Evolutionary conservation across 2,329 filamentous ascomycete species (phyloP).

Genomic region (Paraphaeosphaeria sporulosa): DNA sequence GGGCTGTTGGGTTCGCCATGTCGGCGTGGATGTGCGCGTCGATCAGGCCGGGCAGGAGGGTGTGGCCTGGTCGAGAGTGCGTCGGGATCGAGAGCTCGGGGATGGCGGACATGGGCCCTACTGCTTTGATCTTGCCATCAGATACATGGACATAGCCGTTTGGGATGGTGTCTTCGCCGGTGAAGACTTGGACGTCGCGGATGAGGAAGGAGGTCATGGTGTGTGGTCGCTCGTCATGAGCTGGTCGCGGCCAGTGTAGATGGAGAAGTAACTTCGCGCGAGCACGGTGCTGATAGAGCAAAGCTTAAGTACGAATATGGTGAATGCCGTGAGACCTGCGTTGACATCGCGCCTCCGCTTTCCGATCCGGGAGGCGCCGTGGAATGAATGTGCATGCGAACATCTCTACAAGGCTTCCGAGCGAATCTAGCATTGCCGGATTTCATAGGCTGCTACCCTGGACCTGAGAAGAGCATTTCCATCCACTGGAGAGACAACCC

Average conservation of each 20-base stretch:
- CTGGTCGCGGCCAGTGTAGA: not conserved
- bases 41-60: constrained; percentile 59
- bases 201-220: constrained; percentile 50
- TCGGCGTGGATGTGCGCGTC: constrained; percentile 60
- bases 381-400: not conserved
- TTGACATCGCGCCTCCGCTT: constrained; percentile 3
- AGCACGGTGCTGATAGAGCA: not conserved
- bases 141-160: constrained; percentile 52
- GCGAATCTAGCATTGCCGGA: too few relatives aligned
- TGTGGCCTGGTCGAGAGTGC: constrained; percentile 56
- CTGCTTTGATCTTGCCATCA: constrained; percentile 51
- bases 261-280: too few relatives aligned
- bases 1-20: constrained; percentile 48
- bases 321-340: not conserved
- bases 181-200: constrained; percentile 57
- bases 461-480: too few relatives aligned
- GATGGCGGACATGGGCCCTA: constrained; percentile 31
- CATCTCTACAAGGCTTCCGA: too few relatives aligned
- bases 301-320: not conserved
- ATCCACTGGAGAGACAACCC: too few relatives aligned
- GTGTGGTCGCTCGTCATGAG: not conserved
- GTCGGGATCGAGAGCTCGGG: constrained; percentile 28
- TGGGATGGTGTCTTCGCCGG: constrained; percentile 53
- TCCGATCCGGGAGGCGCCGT: not conserved
- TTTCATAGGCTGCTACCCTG: too few relatives aligned